phyloP scores from a whole-genome alignment of 225 moss, liverwort and hornwort genomes.

The Climacium dendroides region DNA sequence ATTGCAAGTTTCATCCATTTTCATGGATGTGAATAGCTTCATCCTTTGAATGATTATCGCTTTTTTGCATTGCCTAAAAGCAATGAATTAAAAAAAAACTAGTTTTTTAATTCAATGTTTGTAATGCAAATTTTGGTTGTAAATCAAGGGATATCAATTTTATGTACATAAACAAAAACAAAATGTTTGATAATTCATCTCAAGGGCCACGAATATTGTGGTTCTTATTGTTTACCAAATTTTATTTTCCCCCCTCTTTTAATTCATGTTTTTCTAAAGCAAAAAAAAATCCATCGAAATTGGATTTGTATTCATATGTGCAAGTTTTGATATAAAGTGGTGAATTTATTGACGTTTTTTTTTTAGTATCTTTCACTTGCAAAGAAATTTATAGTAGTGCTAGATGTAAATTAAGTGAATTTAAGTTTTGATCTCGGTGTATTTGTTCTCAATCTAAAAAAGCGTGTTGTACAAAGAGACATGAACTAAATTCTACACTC shows the following conservation, averaged over 20 bases:
- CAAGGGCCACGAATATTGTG: too few species aligned
- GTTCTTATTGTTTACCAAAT: background rate
- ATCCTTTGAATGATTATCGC: too few species aligned
- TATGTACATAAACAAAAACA: too few species aligned
- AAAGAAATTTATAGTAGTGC: too few species aligned
- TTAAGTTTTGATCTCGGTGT: background rate
- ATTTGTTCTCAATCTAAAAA: background rate
- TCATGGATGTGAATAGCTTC: too few species aligned
- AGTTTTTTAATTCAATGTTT: background rate
- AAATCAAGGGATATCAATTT: background rate
- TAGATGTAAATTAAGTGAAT: background rate
- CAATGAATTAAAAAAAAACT: too few species aligned
- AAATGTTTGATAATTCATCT: background rate
- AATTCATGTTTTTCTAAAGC: background rate
- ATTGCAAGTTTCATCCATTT: too few species aligned
- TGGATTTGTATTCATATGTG: background rate
- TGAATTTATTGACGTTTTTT: background rate
- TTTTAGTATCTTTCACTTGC: too few species aligned
- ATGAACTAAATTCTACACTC: background rate
- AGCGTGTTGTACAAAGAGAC: rapidly evolving
- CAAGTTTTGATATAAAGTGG: background rate
- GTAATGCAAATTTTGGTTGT: background rate
- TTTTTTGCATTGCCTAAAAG: too few species aligned
- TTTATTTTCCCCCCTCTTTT: background rate
- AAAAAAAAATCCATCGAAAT: background rate